Conservation (phyloP, 345 rosid species). For the Arabidopsis arenosa region DNA sequence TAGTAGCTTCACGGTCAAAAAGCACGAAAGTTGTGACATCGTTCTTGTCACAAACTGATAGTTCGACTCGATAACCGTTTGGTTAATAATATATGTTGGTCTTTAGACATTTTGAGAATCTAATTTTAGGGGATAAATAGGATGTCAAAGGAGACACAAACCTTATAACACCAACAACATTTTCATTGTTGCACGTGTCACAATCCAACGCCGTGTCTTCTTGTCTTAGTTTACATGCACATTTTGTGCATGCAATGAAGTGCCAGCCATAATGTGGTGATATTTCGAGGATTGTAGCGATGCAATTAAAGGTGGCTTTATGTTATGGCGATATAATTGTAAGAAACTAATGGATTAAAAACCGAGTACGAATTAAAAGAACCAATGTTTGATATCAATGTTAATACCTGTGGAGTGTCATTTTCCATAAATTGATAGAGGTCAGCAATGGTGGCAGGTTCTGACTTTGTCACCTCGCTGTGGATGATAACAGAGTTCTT, state of each 20-base stretch:
- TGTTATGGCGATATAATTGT: no score
- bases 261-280: neutral
- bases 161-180: neutral
- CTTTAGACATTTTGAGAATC: no score
- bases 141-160: neutral
- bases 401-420: no score
- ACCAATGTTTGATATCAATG: no score
- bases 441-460: no score
- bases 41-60: neutral
- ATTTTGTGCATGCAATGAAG: neutral
- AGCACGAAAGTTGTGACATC: neutral
- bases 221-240: neutral
- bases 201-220: neutral
- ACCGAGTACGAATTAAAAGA: no score
- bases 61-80: neutral
- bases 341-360: neutral
- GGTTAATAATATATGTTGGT: neutral
- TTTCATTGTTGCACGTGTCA: neutral
- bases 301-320: neutral
- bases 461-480: no score
- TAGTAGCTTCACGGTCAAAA: neutral
- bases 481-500: no score
- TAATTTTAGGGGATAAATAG: neutral
- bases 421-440: no score
- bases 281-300: neutral